Evolutionary conservation across 2,329 filamentous ascomycete species (phyloP), one percentile per base, ranked within the genome.

Genomic region (Alternaria alternata): DNA sequence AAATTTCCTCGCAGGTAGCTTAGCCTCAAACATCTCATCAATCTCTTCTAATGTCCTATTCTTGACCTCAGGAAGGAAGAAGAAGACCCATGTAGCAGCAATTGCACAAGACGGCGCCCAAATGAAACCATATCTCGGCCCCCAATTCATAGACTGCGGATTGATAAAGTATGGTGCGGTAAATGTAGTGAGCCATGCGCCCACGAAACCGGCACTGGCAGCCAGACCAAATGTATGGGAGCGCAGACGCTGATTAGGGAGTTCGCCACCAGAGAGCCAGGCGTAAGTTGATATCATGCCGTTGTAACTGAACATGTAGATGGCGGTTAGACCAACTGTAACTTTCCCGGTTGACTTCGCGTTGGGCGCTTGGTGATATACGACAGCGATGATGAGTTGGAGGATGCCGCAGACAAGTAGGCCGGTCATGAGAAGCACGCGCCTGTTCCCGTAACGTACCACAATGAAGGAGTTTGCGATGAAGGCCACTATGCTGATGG

Each of bases 91-190:
- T n/a, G 60, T 63, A 39, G 66, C 75, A 7, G 62, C 68, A 30
- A 79, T 59, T 0, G 73, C 57, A 54, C 76, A 78, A 1, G 70
- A 74, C 18, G 76, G 75, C n/a, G 73, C 80, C 85, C 85, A 88
- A 54, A 87, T 86, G 64, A 84, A 87, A 2, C 85, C 72, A 51
- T 87, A 87, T 59, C 83, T 83, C 0, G 86, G 85, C 0, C 85
- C 86, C 85, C 85, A 88, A 65, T 84, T 82, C 39, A 88, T 72
- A 1, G 82, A 73, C 14, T 76, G 71, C 0, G 84, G 83, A 63
- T 87, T 87, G 73, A 88, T 87, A 65, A 88, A 88, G 66, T 87
- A 87, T 0, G 85, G 85, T 2, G 85, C 84, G 0, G 85, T 87
- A 64, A 87, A 87, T 0, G 84, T 86, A 0, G 84, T 84, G 7